Percentiles rank a stretch among this genome's conserved stretches.
Evolutionary conservation across 1,139 yeast species (phyloP).

Genomic region (Taphrina pruni): DNA sequence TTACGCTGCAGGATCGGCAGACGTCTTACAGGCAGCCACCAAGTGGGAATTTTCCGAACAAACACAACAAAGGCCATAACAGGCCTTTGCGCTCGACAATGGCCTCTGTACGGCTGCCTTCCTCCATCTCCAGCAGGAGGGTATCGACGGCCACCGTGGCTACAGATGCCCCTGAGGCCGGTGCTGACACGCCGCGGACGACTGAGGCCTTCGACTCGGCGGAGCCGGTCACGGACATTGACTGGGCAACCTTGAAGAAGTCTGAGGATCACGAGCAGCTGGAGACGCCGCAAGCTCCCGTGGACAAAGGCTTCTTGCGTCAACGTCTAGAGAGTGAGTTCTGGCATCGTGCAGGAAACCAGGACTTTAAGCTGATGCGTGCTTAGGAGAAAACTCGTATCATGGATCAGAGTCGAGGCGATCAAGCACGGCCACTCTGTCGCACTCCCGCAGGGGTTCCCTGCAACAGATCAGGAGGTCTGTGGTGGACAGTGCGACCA

Average conservation of each 20-base stretch:
- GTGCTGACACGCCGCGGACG: background rate
- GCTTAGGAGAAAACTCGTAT: conserved; percentile 14
- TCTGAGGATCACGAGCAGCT: conserved; percentile 16
- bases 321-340: conserved; percentile 19
- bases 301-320: conserved; percentile 19
- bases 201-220: background rate
- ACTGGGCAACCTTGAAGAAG: conserved; percentile 25
- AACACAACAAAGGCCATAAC: conserved; percentile 10
- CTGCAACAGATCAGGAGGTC: conserved; percentile 34
- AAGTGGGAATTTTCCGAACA: background rate
- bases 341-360: background rate
- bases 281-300: conserved; percentile 8
- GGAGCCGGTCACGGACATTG: conserved; percentile 18
- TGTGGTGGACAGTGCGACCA: conserved; percentile 34
- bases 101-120: conserved; percentile 15
- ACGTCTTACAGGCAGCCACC: background rate
- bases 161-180: background rate
- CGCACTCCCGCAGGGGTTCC: conserved; percentile 21
- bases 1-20: background rate
- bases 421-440: conserved; percentile 9
- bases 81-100: background rate
- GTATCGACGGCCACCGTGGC: background rate
- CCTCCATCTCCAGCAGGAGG: background rate
- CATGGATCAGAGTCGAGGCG: conserved; percentile 12
- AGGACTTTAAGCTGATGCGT: too few relatives aligned